Conservation (phyloP, 2,329 filamentous ascomycete genomes). For the Paracamarosporium sp. region DNA sequence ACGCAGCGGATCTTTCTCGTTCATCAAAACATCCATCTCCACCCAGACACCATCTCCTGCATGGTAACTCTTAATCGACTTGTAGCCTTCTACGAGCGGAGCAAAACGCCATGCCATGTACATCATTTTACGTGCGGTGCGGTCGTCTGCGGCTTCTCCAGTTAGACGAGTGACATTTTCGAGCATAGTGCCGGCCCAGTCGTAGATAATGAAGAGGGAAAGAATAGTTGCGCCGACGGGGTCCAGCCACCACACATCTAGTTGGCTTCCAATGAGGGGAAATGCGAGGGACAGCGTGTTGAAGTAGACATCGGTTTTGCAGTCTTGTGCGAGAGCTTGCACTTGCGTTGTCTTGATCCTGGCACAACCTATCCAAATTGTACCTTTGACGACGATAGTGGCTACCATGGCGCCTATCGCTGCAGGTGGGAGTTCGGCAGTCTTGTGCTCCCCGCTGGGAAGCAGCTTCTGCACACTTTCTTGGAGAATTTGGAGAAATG, state of each 20-base stretch:
- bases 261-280: constrained; percentile 65
- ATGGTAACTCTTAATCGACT: constrained; percentile 65
- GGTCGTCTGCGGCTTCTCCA: constrained; percentile 62
- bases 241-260: constrained; percentile 72
- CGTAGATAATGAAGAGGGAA: constrained; percentile 72
- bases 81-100: constrained; percentile 61
- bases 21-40: constrained; percentile 66
- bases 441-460: constrained; percentile 56
- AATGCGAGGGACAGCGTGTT: constrained; percentile 69
- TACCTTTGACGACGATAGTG: constrained; percentile 65
- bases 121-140: constrained; percentile 63
- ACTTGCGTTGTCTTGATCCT: constrained; percentile 69
- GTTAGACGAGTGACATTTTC: constrained; percentile 66
- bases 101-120: constrained; percentile 66
- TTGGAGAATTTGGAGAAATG: constrained; percentile 66
- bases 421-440: constrained; percentile 58
- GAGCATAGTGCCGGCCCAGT: constrained; percentile 69
- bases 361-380: constrained; percentile 66
- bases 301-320: constrained; percentile 70
- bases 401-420: constrained; percentile 65
- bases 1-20: constrained; percentile 59
- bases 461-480: constrained; percentile 66
- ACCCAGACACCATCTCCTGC: constrained; percentile 69
- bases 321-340: constrained; percentile 68
- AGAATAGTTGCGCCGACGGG: constrained; percentile 67